phyloP scores from a whole-genome alignment of 179 eudicot genomes.

The Vitellaria paradoxa region DNA sequence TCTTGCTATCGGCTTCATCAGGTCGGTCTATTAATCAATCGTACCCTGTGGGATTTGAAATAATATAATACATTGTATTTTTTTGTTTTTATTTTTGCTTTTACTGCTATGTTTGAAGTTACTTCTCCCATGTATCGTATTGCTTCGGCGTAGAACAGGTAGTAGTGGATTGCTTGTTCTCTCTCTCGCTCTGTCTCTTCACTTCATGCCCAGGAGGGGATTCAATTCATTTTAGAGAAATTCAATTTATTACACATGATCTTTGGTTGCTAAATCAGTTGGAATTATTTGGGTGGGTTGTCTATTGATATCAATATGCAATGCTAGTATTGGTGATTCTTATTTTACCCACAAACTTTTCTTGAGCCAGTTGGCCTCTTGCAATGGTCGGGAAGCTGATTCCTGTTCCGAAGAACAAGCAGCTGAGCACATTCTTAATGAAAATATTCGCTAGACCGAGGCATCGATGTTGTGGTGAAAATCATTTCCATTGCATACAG shows the following conservation, averaged over 20 bases:
- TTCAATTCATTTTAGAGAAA: too few species aligned
- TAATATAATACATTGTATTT: too few species aligned
- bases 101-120: too few species aligned
- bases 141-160: too few species aligned
- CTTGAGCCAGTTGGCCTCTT: conserved; percentile 75
- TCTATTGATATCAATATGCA: neutral
- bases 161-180: too few species aligned
- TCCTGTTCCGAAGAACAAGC: conserved; percentile 69
- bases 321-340: too few species aligned
- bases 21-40: conserved; percentile 36
- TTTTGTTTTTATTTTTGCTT: too few species aligned
- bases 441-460: conserved; percentile 14
- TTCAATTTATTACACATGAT: neutral
- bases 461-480: too few species aligned
- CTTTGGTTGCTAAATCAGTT: neutral
- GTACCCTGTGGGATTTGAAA: neutral
- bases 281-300: neutral
- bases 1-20: conserved; percentile 55
- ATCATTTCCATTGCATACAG: neutral
- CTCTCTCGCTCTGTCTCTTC: too few species aligned
- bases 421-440: conserved; percentile 45
- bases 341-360: conserved; percentile 5
- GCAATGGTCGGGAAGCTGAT: conserved; percentile 70
- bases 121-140: too few species aligned
- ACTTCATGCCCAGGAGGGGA: too few species aligned